Conservation (phyloP, 140 eudicot species). For the Cichorium intybus region DNA sequence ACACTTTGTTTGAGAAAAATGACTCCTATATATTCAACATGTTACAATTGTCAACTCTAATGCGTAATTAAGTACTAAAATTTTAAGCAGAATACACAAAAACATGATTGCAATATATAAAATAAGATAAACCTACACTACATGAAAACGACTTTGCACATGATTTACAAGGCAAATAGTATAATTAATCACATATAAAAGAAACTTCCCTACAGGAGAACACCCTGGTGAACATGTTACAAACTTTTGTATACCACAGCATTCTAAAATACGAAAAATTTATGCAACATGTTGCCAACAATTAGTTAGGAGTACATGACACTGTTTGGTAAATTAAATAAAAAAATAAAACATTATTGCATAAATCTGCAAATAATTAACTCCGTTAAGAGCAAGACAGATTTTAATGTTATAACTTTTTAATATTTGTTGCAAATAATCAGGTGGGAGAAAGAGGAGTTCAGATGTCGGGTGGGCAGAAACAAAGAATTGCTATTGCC, state of each 20-base stretch:
- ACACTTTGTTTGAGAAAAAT: neutral
- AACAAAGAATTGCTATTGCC: constrained; percentile 35
- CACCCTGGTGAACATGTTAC: too few relatives aligned
- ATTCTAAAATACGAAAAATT: too few relatives aligned
- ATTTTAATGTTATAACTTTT: neutral
- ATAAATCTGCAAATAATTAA: neutral
- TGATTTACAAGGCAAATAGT: too few relatives aligned
- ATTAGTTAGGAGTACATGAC: too few relatives aligned
- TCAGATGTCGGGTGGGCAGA: constrained; percentile 35
- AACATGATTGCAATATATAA: neutral
- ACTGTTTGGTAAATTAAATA: neutral
- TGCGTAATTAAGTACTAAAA: neutral
- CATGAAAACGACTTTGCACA: too few relatives aligned
- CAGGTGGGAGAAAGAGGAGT: constrained; percentile 40
- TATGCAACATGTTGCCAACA: too few relatives aligned
- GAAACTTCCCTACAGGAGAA: too few relatives aligned
- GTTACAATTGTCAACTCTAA: neutral
- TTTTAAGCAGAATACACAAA: neutral
- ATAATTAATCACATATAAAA: too few relatives aligned
- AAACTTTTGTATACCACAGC: too few relatives aligned
- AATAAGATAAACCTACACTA: neutral
- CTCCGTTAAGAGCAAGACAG: too few relatives aligned
- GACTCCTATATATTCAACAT: neutral
- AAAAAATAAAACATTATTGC: neutral
- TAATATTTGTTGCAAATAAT: neutral